phyloP scores from a whole-genome alignment of 2,329 filamentous ascomycete species.

The Fusarium guadeloupense region DNA sequence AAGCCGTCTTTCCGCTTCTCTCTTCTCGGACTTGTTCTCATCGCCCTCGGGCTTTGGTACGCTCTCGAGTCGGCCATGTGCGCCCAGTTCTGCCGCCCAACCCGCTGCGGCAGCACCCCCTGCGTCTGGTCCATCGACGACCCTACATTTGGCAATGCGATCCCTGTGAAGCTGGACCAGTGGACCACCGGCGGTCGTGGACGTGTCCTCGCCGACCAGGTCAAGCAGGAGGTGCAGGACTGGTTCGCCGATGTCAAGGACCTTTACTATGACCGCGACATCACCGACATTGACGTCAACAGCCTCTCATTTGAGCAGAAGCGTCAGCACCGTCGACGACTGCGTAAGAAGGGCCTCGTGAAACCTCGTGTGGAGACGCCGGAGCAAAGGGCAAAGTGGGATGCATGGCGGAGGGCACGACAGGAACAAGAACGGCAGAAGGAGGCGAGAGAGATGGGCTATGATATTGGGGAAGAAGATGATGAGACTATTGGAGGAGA shows the following conservation, averaged over 20 bases:
- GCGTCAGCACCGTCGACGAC: slow-evolving; percentile 59
- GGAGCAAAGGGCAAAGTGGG: slow-evolving; percentile 55
- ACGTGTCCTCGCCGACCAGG: slow-evolving; percentile 49
- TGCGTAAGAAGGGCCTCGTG: slow-evolving; percentile 57
- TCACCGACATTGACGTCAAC: slow-evolving; percentile 54
- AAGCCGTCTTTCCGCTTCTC: slow-evolving; percentile 59
- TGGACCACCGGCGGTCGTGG: slow-evolving; percentile 65
- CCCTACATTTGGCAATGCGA: slow-evolving; percentile 67
- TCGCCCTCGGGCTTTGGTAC: slow-evolving; percentile 62
- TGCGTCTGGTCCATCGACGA: slow-evolving; percentile 68
- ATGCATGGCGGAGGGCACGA: slow-evolving; percentile 56
- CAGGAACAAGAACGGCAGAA: slow-evolving; percentile 53
- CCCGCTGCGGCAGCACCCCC: slow-evolving; percentile 56
- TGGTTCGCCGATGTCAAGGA: slow-evolving; percentile 59
- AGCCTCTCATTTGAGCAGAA: slow-evolving; percentile 58
- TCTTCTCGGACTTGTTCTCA: slow-evolving; percentile 56
- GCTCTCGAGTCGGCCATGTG: slow-evolving; percentile 64
- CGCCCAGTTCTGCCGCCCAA: slow-evolving; percentile 62
- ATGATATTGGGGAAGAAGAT: slow-evolving; percentile 44
- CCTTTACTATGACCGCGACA: slow-evolving; percentile 54
- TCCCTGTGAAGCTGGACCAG: slow-evolving; percentile 70
- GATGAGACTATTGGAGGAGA: slow-evolving; percentile 43
- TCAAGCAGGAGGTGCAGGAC: slow-evolving; percentile 58
- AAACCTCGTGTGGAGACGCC: slow-evolving; percentile 49
- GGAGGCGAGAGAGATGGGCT: slow-evolving; percentile 53